A percentile compares a stretch with the other conserved stretches of the same genome.
These are phyloP conservation scores for Myxozyma lipomycoides DNA, from an alignment of 805 yeast genomes.

Conservation along the genomic window DNA sequence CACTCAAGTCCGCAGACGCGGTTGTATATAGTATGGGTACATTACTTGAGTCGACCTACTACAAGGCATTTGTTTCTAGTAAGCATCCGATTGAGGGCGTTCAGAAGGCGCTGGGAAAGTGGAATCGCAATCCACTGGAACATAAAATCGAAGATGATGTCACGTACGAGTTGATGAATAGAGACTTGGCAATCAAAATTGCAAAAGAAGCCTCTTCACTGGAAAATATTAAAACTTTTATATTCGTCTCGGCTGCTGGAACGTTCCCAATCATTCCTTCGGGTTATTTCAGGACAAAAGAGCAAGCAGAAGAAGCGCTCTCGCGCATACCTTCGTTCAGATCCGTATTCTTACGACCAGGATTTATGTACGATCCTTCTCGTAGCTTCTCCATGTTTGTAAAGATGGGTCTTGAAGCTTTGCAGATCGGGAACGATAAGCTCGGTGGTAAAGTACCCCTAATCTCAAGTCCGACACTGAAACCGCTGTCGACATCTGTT, in stretches of 20 bases:
- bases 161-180: conserved; percentile 19
- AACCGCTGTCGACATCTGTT: conserved; percentile 19
- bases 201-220: conserved; percentile 12
- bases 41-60: conserved; percentile 21
- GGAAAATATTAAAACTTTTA: conserved; percentile 15
- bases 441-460: conserved; percentile 23
- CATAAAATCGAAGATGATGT: conserved; percentile 15
- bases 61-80: conserved; percentile 19
- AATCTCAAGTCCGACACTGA: conserved; percentile 11
- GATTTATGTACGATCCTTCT: conserved; percentile 24
- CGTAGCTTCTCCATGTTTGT: conserved; percentile 18
- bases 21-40: conserved; percentile 21
- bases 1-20: conserved; percentile 15
- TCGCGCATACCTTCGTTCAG: conserved; percentile 9
- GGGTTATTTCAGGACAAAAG: conserved; percentile 19
- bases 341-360: conserved; percentile 24
- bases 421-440: conserved; percentile 14
- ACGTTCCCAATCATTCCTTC: conserved; percentile 17
- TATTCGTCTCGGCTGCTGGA: conserved; percentile 23
- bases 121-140: conserved; percentile 23
- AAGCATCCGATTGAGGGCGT: conserved; percentile 16
- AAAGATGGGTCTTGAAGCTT: conserved; percentile 13
- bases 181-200: conserved; percentile 22
- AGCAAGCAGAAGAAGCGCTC: conserved; percentile 19
- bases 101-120: conserved; percentile 10